phyloP scores from a whole-genome alignment of 805 yeast genomes.

The Pichia manshurica region DNA sequence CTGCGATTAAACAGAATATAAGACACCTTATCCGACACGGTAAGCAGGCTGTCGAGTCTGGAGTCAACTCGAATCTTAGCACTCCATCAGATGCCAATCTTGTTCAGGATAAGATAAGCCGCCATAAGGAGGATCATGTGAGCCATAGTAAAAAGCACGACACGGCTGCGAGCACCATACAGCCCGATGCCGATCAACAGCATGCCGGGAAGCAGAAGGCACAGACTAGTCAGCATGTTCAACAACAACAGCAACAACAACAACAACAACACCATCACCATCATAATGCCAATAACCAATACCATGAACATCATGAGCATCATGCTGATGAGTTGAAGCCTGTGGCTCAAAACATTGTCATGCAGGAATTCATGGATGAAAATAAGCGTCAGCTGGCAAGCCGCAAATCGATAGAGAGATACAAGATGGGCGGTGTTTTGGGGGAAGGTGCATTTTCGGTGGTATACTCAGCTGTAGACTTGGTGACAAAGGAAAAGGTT shows the following conservation, averaged over 20 bases:
- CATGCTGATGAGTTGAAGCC: conserved; percentile 26
- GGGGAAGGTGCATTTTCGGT: conserved; percentile 61
- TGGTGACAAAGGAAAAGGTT: conserved; percentile 35
- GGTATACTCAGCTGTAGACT: conserved; percentile 45
- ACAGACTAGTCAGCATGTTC: background rate
- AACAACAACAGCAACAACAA: background rate
- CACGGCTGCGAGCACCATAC: no score
- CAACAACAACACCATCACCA: background rate
- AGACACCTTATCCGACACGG: conserved; percentile 42
- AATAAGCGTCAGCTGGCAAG: conserved; percentile 16
- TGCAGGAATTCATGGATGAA: conserved; percentile 26
- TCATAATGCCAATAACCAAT: background rate
- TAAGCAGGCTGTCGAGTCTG: conserved; percentile 28
- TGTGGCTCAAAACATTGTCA: conserved; percentile 30
- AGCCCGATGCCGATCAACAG: no score
- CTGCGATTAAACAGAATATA: conserved; percentile 25
- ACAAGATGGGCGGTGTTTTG: conserved; percentile 40
- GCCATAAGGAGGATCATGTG: no score
- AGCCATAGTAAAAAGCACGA: no score
- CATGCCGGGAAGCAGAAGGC: background rate
- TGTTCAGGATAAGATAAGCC: no score
- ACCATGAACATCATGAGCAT: conserved; percentile 2
- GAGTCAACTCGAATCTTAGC: background rate
- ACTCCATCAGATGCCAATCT: no score
- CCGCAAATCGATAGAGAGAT: conserved; percentile 30